Percentiles rank a stretch among this genome's conserved stretches.
phyloP scores from a whole-genome alignment of 305 asterid species.

The Ruellia speciosa region DNA sequence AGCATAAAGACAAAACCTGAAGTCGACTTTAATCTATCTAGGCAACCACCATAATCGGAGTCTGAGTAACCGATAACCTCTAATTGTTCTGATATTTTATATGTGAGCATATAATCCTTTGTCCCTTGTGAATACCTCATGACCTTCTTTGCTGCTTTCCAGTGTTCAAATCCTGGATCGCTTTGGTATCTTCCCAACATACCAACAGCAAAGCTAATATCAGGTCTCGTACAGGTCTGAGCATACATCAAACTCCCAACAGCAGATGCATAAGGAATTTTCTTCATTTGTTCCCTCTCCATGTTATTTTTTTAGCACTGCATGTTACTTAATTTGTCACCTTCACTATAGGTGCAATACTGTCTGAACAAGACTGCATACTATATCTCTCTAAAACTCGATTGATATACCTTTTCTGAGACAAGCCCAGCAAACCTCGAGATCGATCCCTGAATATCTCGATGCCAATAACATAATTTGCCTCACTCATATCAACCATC shows the following conservation, averaged over 20 bases:
- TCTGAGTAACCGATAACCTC: background rate
- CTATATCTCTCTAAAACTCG: background rate
- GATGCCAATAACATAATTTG: background rate
- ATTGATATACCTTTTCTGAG: background rate
- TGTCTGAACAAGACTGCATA: background rate
- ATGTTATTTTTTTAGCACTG: background rate
- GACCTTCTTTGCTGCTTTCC: background rate
- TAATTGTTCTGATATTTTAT: background rate
- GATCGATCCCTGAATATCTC: background rate
- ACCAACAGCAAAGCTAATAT: background rate
- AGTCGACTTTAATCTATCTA: background rate
- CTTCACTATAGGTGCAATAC: background rate
- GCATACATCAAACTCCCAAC: background rate
- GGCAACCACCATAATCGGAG: background rate
- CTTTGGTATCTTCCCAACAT: background rate
- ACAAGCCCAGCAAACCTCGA: background rate
- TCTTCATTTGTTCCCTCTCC: background rate
- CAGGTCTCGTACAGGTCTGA: background rate
- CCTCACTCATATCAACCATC: background rate
- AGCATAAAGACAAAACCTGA: background rate
- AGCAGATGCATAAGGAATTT: background rate
- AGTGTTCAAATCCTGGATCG: background rate
- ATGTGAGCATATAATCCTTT: background rate
- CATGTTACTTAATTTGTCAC: background rate
- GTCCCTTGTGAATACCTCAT: background rate